These are phyloP conservation scores for Lactarius vividus DNA, from an alignment of 768 basidiomycete species.

Conservation along the genomic window DNA sequence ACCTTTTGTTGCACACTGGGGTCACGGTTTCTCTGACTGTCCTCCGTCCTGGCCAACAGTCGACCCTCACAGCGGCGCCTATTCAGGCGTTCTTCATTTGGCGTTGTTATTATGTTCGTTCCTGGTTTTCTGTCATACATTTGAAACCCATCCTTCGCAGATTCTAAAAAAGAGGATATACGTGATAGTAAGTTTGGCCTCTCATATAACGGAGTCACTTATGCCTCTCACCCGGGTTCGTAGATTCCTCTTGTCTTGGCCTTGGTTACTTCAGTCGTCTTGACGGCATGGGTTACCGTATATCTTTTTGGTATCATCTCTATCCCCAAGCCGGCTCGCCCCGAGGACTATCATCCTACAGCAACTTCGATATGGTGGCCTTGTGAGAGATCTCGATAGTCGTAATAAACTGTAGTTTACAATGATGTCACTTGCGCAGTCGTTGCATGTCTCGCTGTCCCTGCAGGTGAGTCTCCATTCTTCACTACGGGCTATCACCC, in stretches of 20 bases:
- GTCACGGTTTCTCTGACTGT: not conserved
- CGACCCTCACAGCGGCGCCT: slow-evolving; percentile 5
- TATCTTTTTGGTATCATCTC: not conserved
- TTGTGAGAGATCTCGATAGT: slow-evolving; percentile 12
- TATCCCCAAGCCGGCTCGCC: not conserved
- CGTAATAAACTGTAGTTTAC: not conserved
- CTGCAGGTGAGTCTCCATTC: slow-evolving; percentile 12
- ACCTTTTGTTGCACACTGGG: not conserved
- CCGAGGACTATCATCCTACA: not conserved
- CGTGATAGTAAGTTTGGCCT: slow-evolving; percentile 10
- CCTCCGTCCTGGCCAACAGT: not conserved
- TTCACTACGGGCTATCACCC: not conserved
- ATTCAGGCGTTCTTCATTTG: slow-evolving; percentile 21
- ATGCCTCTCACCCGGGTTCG: not conserved
- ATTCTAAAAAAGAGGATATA: slow-evolving; percentile 11
- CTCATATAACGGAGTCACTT: not conserved
- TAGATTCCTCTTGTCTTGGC: slow-evolving; percentile 10
- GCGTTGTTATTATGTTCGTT: slow-evolving; percentile 18
- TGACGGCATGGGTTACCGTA: slow-evolving; percentile 4
- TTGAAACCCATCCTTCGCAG: slow-evolving; percentile 4
- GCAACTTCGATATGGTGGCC: not conserved
- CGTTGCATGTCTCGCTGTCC: slow-evolving; percentile 13
- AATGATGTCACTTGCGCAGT: not conserved
- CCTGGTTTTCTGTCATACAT: not conserved
- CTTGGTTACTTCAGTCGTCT: not conserved